A percentile compares a stretch with the other conserved stretches of the same genome.
Conservation (phyloP, 148 eudicot genomes). For the Polygonum maritimum region DNA sequence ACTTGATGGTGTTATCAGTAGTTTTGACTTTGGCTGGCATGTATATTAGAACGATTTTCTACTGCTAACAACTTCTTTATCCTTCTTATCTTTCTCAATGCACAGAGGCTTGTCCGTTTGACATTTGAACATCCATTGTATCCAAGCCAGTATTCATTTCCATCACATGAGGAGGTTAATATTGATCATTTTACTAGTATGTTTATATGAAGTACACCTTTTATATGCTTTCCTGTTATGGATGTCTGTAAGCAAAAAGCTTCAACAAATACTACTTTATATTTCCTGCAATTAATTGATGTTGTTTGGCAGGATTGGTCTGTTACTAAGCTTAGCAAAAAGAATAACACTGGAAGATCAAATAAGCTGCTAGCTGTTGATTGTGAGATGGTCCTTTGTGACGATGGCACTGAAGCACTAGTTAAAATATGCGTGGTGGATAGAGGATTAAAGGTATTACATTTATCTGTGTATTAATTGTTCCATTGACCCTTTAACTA, state of each 20-base stretch:
- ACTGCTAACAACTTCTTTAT: background rate
- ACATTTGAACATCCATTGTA: conserved; percentile 66
- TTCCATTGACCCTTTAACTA: background rate
- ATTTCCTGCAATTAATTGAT: background rate
- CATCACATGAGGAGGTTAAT: conserved; percentile 74
- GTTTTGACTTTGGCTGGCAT: background rate
- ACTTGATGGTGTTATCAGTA: background rate
- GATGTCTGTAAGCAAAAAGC: background rate
- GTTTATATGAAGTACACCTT: background rate
- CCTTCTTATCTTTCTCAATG: conserved; percentile 6
- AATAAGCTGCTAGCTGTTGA: conserved; percentile 67
- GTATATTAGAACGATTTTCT: background rate
- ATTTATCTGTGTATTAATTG: background rate
- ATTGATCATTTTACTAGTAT: background rate
- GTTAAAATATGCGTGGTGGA: conserved; percentile 80
- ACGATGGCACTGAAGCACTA: conserved; percentile 93
- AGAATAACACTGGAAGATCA: conserved; percentile 32
- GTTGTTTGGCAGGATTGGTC: conserved; percentile 61
- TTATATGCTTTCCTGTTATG: background rate
- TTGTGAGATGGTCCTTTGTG: conserved; percentile 99
- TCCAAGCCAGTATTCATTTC: conserved; percentile 53
- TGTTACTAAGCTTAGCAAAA: conserved; percentile 44
- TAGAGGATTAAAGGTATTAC: conserved; percentile 51
- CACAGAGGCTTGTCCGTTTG: conserved; percentile 69
- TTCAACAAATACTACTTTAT: background rate